Percentiles rank a stretch among this genome's conserved stretches.
phyloP scores from a whole-genome alignment of 805 yeast genomes.

The Yamadazyma takamatsuzukensis region DNA sequence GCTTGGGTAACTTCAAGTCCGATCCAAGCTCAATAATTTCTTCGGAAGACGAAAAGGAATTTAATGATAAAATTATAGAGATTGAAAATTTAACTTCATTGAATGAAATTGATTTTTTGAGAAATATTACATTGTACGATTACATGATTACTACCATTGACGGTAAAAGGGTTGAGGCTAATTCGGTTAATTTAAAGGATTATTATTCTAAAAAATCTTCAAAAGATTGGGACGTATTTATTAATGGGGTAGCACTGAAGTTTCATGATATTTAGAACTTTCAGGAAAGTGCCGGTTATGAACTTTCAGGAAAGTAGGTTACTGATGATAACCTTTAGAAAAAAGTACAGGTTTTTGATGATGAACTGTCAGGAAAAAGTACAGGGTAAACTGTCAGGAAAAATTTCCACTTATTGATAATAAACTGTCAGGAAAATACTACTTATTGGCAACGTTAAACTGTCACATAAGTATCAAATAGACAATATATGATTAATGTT shows the following conservation, averaged over 20 bases:
- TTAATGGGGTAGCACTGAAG: slow-evolving; percentile 1
- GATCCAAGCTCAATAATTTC: slow-evolving; percentile 13
- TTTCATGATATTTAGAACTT: no score
- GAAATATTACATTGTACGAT: slow-evolving; percentile 33
- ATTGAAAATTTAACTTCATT: slow-evolving; percentile 19
- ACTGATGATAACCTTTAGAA: no score
- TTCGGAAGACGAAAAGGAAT: slow-evolving; percentile 25
- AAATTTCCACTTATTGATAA: no score
- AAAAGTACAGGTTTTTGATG: no score
- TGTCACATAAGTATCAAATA: no score
- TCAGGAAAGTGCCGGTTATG: no score
- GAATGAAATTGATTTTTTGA: slow-evolving; percentile 33
- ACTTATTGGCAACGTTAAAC: no score
- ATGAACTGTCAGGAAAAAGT: no score
- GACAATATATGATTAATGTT: neutral
- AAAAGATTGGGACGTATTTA: slow-evolving; percentile 6
- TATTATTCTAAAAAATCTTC: neutral
- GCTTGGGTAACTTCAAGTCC: slow-evolving; percentile 6
- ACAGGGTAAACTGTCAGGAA: no score
- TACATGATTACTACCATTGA: slow-evolving; percentile 17
- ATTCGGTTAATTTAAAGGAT: slow-evolving; percentile 1
- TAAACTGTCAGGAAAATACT: no score
- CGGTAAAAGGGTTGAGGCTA: slow-evolving; percentile 1
- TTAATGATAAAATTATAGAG: slow-evolving; percentile 17
- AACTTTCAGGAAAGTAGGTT: no score